These are phyloP conservation scores for Cyberlindnera maritima DNA, from an alignment of 805 yeast species.

Conservation along the genomic window DNA sequence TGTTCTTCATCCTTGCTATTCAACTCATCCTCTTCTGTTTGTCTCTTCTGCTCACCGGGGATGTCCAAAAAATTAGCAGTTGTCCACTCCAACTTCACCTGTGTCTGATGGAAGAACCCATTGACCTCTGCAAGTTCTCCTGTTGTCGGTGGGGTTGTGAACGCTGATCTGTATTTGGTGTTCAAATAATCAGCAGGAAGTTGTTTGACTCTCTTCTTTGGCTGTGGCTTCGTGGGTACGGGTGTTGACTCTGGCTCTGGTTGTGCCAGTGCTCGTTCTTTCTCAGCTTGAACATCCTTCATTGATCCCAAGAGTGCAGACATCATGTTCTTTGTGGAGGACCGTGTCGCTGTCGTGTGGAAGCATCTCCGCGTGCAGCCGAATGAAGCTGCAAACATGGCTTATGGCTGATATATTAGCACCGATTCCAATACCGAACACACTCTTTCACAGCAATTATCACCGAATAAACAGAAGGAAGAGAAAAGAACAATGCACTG, in stretches of 20 bases:
- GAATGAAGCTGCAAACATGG: no score
- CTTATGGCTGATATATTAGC: no score
- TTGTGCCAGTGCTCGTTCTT: not conserved
- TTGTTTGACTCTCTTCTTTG: conserved; percentile 3
- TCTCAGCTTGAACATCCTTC: not conserved
- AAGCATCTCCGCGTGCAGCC: not conserved
- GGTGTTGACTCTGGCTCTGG: not conserved
- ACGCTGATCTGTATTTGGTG: conserved; percentile 17
- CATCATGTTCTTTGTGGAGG: no score
- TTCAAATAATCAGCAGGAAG: conserved; percentile 17
- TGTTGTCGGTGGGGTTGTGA: conserved; percentile 17
- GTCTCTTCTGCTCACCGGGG: conserved; percentile 49
- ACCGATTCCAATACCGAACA: no score
- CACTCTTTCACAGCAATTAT: not conserved
- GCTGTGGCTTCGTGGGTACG: not conserved
- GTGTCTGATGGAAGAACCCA: conserved; percentile 46
- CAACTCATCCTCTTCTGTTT: conserved; percentile 13
- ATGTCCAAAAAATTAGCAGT: conserved; percentile 48
- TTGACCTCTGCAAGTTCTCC: conserved; percentile 29
- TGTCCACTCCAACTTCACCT: conserved; percentile 58
- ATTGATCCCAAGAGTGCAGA: not conserved
- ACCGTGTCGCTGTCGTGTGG: not conserved
- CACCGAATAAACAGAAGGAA: no score
- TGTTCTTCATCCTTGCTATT: conserved; percentile 15
- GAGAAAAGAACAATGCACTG: no score